A percentile compares a stretch with the other conserved stretches of the same genome.
These are phyloP conservation scores for Aspergillus brunneoviolaceus DNA, from an alignment of 2,329 filamentous ascomycete species.

Conservation along the genomic window DNA sequence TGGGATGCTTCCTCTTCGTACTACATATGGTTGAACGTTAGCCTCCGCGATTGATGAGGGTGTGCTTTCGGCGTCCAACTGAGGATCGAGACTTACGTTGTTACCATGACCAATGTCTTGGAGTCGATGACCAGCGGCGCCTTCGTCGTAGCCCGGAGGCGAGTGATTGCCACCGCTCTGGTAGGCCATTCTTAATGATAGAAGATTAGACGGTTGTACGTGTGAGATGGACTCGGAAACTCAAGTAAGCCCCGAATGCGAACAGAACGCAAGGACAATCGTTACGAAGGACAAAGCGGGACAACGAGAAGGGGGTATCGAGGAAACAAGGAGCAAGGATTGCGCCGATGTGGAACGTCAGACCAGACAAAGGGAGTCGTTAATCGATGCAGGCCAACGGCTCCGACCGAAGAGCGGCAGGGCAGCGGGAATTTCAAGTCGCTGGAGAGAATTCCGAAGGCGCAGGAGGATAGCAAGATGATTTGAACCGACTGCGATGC, in stretches of 20 bases:
- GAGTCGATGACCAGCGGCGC: conserved; percentile 58
- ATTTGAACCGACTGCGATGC: neutral
- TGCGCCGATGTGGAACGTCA: conserved; percentile 13
- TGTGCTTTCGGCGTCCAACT: neutral
- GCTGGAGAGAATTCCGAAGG: conserved; percentile 5
- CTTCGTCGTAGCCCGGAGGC: conserved; percentile 53
- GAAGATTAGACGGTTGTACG: conserved; percentile 11
- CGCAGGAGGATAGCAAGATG: conserved; percentile 14
- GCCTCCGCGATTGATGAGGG: neutral
- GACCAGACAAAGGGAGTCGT: conserved; percentile 10
- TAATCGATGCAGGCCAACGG: conserved; percentile 9
- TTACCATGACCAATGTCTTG: conserved; percentile 62
- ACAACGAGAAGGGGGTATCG: conserved; percentile 23
- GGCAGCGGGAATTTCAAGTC: conserved; percentile 12
- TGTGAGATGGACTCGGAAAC: conserved; percentile 14
- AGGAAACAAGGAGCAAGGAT: conserved; percentile 19
- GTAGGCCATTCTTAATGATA: conserved; percentile 58
- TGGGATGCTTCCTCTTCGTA: conserved; percentile 50
- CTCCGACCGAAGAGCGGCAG: conserved; percentile 2
- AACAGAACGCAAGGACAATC: conserved; percentile 19
- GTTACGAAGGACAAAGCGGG: neutral
- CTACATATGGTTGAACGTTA: conserved; percentile 1
- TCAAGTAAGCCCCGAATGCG: conserved; percentile 13
- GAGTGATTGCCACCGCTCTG: conserved; percentile 54
- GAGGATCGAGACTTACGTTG: conserved; percentile 52